These are phyloP conservation scores for Colletotrichum destructivum DNA, from an alignment of 2,329 filamentous ascomycete species.

Conservation along the genomic window DNA sequence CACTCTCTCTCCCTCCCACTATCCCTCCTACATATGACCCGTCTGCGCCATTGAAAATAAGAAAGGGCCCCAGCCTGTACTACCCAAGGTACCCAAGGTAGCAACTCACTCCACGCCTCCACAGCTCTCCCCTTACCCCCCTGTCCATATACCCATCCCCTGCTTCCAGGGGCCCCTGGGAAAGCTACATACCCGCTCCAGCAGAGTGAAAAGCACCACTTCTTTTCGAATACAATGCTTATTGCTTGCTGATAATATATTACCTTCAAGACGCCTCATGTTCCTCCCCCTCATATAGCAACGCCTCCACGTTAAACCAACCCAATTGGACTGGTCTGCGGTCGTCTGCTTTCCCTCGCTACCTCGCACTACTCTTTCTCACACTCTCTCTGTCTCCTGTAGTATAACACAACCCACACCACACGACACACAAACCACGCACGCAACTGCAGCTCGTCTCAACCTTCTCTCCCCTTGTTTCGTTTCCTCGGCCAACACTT, in stretches of 20 bases:
- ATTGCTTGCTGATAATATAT: slow-evolving; percentile 45
- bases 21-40: slow-evolving; percentile 5
- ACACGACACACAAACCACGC: slow-evolving; percentile 14
- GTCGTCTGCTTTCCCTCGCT: slow-evolving; percentile 27
- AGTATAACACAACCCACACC: slow-evolving; percentile 35
- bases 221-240: slow-evolving; percentile 39
- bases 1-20: slow-evolving; percentile 35
- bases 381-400: slow-evolving; percentile 2
- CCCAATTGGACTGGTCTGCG: slow-evolving; percentile 33
- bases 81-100: slow-evolving; percentile 38
- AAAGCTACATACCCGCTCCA: slow-evolving; percentile 25
- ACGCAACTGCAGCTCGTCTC: slow-evolving; percentile 34
- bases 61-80: slow-evolving; percentile 41
- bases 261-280: slow-evolving; percentile 45
- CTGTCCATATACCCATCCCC: slow-evolving; percentile 43
- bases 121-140: slow-evolving; percentile 41
- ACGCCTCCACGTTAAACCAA: slow-evolving; percentile 43
- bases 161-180: slow-evolving; percentile 35
- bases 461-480: slow-evolving; percentile 36
- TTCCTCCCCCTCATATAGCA: slow-evolving; percentile 35
- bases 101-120: slow-evolving; percentile 44
- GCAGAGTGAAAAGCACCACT: slow-evolving; percentile 41
- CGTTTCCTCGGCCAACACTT: slow-evolving; percentile 30
- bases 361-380: too few species aligned
- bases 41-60: slow-evolving; percentile 40